Evolutionary conservation across 176 grass and related monocot species (phyloP).

Genomic region (Puya raimondii): DNA sequence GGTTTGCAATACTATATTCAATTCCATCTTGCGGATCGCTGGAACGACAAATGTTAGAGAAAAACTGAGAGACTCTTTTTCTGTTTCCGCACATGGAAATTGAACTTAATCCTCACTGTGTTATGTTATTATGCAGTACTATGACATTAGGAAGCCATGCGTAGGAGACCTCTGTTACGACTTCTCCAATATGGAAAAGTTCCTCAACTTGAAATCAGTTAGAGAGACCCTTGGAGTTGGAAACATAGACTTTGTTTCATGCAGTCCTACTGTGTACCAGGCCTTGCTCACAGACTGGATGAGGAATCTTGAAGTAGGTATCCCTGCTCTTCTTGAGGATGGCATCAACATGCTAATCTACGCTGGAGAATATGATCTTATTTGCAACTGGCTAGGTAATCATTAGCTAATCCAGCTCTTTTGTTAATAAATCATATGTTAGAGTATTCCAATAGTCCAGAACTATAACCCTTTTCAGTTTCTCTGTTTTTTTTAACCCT

Average conservation of each 20-base stretch:
- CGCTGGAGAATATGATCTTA: constrained; percentile 95
- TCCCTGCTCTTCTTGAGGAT: constrained; percentile 78
- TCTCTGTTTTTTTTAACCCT: not conserved
- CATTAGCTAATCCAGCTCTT: constrained; percentile 5
- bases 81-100: constrained; percentile 6
- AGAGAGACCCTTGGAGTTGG: constrained; percentile 77
- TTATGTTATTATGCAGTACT: constrained; percentile 41
- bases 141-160: constrained; percentile 84
- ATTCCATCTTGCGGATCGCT: constrained; percentile 54
- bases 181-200: constrained; percentile 85
- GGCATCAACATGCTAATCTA: constrained; percentile 71
- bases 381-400: constrained; percentile 91
- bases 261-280: constrained; percentile 74
- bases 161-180: constrained; percentile 77
- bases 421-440: constrained; percentile 1
- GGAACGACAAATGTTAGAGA: constrained; percentile 66
- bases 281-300: constrained; percentile 84
- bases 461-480: not conserved
- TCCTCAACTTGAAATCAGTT: constrained; percentile 63
- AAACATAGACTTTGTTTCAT: constrained; percentile 76
- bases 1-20: constrained; percentile 86
- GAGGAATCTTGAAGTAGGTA: constrained; percentile 92
- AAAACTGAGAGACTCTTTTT: constrained; percentile 1
- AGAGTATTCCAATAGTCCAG: not conserved
- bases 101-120: not conserved